Evolutionary conservation across 192 early-diverging fungal genomes (phyloP), one percentile per base, ranked within the genome.

Genomic region (Backusella westeae): DNA sequence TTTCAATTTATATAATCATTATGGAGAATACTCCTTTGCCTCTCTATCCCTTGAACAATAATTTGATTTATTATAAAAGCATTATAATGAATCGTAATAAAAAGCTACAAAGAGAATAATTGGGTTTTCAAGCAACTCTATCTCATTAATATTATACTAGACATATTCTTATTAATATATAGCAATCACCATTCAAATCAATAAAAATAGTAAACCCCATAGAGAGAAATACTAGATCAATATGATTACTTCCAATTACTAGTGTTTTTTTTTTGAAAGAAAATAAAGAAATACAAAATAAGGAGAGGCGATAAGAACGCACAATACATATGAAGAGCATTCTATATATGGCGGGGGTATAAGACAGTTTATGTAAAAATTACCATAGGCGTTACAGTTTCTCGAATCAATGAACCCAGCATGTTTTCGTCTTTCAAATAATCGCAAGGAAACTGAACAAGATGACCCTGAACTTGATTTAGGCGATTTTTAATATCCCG

Each of bases 371-470:
- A 90, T 36, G 87, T 88, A 69, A 88, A 90, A 65, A 88, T 85
- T 38, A 85, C 83, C 86, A 88, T 88, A 8, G 86, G 89, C 6
- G 86, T 81, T 5, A 90, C 81, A 0, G 82, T 77, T 53, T 85
- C 87, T 36, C 85, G 74, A 9, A 88, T 75, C 15, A 65, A 83
- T 17, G 82, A 82, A 67, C 85, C 85, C 23, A 89, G 23, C 69
- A 89, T 76, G 53, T 89, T 87, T 75, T 89, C 88, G 6, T 84
- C 74, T 56, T 71, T 76, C 72, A 89, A 73, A 63, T 86, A 89
- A 34, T 79, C 56, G 4, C 41, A 78, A 44, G 88, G 88, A 76
- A 89, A 89, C 53, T 84, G 72, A 19, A 89, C 88, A 46, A 89
- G 74, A 70, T 89, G 88, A 3, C 88, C 88, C 17, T 77, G 81